Base-by-base conservation (phyloP, 1,284 basidiomycete species). In the Papiliotrema nemorosa region DNA sequence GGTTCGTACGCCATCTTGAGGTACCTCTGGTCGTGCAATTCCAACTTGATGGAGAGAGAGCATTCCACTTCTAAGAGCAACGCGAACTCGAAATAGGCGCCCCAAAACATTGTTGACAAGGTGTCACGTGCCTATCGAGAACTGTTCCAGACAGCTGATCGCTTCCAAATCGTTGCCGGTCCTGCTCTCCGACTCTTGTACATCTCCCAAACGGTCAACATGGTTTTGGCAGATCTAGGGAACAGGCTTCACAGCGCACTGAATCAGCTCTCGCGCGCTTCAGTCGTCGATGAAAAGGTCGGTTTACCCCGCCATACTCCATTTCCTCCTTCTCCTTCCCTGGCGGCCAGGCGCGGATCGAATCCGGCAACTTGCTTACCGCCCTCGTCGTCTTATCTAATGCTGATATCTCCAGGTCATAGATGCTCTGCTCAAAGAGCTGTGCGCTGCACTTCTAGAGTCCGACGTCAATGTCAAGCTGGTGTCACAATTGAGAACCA, bases 381-480 rank as follows among this genome's bases (percentile, higher is more conserved):
- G 9, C 29, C 29, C 7, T 31, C 14, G 9, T 7, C 29, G 9
- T 14, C 9, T 14, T 14, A 31, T 31, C 29, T 14, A 7, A 31
- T 7, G 29, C 29, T 31, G 7, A 31, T 31, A 31, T 37, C 42
- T 46, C 33, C 55, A 88, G 91, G 90, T 92, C 42, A 84, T 98
- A 65, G 94, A 97, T 78, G 84, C 84, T 5, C 84, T 91, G 13
- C 83, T 99, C 59, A 98, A 97, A 76, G 89, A 94, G 75, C 89
- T 99, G 58, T 92, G 90, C 57, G 81, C 90, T 24, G 96, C 94
- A 2, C 79, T 99, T 42, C 82, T 98, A 47, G 92, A 97, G 76
- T 87, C 92, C 25, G 96, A 99, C 76, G 94, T 99, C 54, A 99
- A 98, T 69, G 94, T 99, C 64, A 94, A 93, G 72, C 84, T 98